A percentile compares a stretch with the other conserved stretches of the same genome.
phyloP scores from a whole-genome alignment of 352 stramenopile genomes.

The Ochromonadaceae sp. region DNA sequence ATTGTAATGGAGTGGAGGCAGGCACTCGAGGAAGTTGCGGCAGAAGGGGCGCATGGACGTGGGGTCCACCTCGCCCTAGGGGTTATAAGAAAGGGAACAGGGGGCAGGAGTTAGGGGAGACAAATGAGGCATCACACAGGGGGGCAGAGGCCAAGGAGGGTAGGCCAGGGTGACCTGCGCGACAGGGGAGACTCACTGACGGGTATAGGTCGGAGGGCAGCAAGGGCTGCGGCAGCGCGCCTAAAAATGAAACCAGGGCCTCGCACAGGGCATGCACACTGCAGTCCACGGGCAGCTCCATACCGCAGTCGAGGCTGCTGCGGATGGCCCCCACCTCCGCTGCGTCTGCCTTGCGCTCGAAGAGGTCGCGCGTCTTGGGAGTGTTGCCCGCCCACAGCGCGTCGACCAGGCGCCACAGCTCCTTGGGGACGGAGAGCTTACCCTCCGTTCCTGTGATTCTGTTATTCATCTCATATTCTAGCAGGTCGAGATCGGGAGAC shows the following conservation, averaged over 20 bases:
- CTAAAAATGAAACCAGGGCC: slow-evolving; percentile 67
- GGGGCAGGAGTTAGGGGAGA: no score
- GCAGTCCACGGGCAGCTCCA: slow-evolving; percentile 50
- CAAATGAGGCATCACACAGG: no score
- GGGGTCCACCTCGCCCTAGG: slow-evolving; percentile 48
- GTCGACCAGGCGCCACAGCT: slow-evolving; percentile 94
- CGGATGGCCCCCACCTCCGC: slow-evolving; percentile 47
- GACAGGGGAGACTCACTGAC: slow-evolving; percentile 32
- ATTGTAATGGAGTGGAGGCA: slow-evolving; percentile 88
- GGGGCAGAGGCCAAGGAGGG: no score
- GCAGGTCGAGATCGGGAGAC: slow-evolving; percentile 21
- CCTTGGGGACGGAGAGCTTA: slow-evolving; percentile 76
- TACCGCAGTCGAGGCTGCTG: slow-evolving; percentile 78
- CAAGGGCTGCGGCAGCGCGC: slow-evolving; percentile 67
- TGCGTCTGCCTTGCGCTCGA: slow-evolving; percentile 31
- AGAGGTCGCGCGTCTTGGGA: slow-evolving; percentile 40
- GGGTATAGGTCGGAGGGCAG: slow-evolving; percentile 59
- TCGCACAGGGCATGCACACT: slow-evolving; percentile 73
- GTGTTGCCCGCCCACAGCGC: slow-evolving; percentile 59
- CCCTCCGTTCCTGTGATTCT: slow-evolving; percentile 27
- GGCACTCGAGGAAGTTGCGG: slow-evolving; percentile 48
- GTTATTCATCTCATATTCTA: slow-evolving; percentile 7
- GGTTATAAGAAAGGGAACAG: no score
- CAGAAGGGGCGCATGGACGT: slow-evolving; percentile 48
- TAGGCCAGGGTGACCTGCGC: no score